These are phyloP conservation scores for Symbiodinium natans DNA, from an alignment of 73 alveolate genomes.

Conservation along the genomic window DNA sequence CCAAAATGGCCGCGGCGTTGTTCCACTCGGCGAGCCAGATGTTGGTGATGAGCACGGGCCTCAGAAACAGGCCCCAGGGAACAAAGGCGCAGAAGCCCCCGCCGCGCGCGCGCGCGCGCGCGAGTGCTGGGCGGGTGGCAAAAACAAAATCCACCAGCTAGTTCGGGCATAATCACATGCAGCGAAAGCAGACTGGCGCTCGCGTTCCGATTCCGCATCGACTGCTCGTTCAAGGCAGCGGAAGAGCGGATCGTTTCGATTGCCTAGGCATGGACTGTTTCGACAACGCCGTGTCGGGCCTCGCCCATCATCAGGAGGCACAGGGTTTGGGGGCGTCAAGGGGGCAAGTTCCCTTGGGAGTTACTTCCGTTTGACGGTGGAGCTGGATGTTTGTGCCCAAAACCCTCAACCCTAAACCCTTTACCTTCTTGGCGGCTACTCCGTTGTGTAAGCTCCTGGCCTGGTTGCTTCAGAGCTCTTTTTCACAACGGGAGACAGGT, in stretches of 20 bases:
- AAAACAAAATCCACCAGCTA: not conserved
- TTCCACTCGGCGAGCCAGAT: constrained; percentile 25
- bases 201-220: not conserved
- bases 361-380: not conserved
- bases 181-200: not conserved
- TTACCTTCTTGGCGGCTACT: not conserved
- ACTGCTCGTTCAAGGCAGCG: not conserved
- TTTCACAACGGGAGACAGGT: not conserved
- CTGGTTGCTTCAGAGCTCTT: not conserved
- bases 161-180: not conserved
- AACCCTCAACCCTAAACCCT: not conserved
- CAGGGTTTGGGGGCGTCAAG: too few relatives aligned
- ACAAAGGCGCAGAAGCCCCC: not conserved
- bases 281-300: not conserved
- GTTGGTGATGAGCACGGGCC: constrained; percentile 25
- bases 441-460: not conserved
- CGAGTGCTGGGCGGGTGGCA: too few relatives aligned
- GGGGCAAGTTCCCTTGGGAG: too few relatives aligned
- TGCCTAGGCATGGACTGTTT: constrained; percentile 57
- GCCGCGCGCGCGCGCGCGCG: not conserved
- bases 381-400: not conserved
- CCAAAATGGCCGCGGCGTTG: not conserved
- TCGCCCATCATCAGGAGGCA: not conserved
- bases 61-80: not conserved
- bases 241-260: not conserved